A percentile compares a stretch with the other conserved stretches of the same genome.
phyloP scores from a whole-genome alignment of 1,139 yeast genomes.

The Citeromyces hawaiiensis region DNA sequence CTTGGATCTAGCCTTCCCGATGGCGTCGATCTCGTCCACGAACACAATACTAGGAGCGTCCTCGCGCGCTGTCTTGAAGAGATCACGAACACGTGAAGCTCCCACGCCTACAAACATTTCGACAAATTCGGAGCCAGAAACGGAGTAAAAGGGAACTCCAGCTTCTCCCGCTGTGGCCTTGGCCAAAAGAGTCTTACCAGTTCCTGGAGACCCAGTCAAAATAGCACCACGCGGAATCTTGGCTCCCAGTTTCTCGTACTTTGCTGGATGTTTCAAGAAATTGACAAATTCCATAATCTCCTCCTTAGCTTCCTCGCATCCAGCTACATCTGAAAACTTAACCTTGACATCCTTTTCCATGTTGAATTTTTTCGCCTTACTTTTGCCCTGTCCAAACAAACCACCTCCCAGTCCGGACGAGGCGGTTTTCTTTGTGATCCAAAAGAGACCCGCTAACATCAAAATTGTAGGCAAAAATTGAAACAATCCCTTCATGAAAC shows the following conservation, averaged over 20 bases:
- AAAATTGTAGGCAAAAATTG: slow-evolving; percentile 79
- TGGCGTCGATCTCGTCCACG: slow-evolving; percentile 96
- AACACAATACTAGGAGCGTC: slow-evolving; percentile 90
- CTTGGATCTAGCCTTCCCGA: slow-evolving; percentile 86
- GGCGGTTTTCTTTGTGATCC: slow-evolving; percentile 20
- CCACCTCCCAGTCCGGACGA: slow-evolving; percentile 40
- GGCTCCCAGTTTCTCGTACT: slow-evolving; percentile 87
- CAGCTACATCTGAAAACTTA: slow-evolving; percentile 90
- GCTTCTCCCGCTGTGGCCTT: slow-evolving; percentile 99
- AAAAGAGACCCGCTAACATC: slow-evolving; percentile 77
- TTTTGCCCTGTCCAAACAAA: slow-evolving; percentile 68
- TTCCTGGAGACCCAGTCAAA: slow-evolving; percentile 98
- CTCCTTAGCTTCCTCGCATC: slow-evolving; percentile 94
- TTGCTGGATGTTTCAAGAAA: slow-evolving; percentile 77
- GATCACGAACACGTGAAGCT: slow-evolving; percentile 92
- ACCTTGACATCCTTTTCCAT: slow-evolving; percentile 85
- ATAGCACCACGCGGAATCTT: slow-evolving; percentile 97
- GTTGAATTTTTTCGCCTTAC: slow-evolving; percentile 83
- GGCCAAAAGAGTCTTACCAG: slow-evolving; percentile 96
- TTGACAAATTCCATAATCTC: slow-evolving; percentile 97
- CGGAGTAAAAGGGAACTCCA: slow-evolving; percentile 89
- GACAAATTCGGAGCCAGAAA: slow-evolving; percentile 95
- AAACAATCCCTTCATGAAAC: slow-evolving; percentile 44
- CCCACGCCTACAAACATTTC: slow-evolving; percentile 99
- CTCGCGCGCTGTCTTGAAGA: slow-evolving; percentile 84